These are phyloP conservation scores for Mrakia hoshinonis DNA, from an alignment of 768 basidiomycete genomes.

Conservation along the genomic window DNA sequence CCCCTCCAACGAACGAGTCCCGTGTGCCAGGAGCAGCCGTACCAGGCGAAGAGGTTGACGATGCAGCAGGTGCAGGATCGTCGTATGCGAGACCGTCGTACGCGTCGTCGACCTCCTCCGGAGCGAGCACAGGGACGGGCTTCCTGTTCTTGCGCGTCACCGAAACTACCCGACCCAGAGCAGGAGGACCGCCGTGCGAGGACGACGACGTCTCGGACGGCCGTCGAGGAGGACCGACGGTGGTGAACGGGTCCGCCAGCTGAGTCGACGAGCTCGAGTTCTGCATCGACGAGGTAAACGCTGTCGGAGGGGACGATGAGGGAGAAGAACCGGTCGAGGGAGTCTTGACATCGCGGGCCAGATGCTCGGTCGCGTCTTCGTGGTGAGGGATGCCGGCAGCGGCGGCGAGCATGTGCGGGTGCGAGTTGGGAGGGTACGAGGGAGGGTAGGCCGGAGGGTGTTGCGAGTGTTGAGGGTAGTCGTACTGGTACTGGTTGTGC, in stretches of 20 bases:
- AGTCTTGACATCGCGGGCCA: background rate
- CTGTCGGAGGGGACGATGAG: background rate
- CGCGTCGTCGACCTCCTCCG: conserved; percentile 1
- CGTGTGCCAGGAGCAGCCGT: background rate
- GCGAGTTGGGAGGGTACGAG: background rate
- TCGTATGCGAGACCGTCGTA: conserved; percentile 9
- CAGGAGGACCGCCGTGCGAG: background rate
- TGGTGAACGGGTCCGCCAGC: background rate
- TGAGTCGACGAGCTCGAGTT: background rate
- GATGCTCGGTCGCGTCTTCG: background rate
- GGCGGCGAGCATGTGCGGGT: background rate
- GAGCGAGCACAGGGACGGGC: conserved; percentile 5
- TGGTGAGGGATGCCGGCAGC: background rate
- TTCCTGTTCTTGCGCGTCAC: conserved; percentile 1
- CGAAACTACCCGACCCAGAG: background rate
- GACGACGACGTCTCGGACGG: background rate
- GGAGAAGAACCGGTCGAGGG: background rate
- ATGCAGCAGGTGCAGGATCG: background rate
- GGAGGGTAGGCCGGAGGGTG: background rate
- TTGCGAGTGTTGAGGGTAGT: background rate
- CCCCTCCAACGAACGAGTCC: background rate
- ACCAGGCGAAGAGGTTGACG: background rate
- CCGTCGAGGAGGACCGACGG: background rate
- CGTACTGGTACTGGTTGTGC: background rate
- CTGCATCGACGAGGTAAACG: background rate